Conservation (phyloP, 2,329 filamentous ascomycete genomes). For the Xylariales sp. region DNA sequence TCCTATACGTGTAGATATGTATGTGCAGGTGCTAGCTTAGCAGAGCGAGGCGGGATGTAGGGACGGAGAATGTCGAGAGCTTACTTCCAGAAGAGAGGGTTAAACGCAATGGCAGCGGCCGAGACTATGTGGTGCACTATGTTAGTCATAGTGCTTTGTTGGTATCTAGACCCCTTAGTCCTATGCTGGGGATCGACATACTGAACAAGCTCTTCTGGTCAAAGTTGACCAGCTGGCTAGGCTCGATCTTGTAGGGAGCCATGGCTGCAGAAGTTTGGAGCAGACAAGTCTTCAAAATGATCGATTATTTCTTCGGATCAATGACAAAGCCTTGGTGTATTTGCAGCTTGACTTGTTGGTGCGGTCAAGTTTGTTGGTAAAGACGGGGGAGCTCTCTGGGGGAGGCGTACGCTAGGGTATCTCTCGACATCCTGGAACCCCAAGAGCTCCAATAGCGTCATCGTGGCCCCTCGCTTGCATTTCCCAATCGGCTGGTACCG, state of each 20-base stretch:
- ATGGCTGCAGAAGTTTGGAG: constrained; percentile 30
- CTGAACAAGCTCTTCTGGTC: constrained; percentile 61
- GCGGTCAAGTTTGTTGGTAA: too few species aligned
- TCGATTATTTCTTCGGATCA: too few species aligned
- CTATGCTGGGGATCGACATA: constrained; percentile 38
- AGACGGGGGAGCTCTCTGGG: too few species aligned
- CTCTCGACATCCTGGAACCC: too few species aligned
- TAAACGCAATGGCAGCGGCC: constrained; percentile 80
- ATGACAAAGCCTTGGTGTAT: too few species aligned
- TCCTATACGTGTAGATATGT: not conserved
- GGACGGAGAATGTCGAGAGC: constrained; percentile 25
- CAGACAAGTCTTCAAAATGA: too few species aligned
- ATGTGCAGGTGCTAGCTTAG: not conserved
- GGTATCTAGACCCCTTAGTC: too few species aligned
- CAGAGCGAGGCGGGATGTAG: not conserved
- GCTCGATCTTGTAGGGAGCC: constrained; percentile 30
- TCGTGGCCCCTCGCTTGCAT: constrained; percentile 1
- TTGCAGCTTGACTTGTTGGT: too few species aligned
- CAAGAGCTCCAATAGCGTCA: constrained; percentile 6
- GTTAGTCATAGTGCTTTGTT: too few species aligned
- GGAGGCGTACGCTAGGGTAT: too few species aligned
- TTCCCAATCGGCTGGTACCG: not conserved
- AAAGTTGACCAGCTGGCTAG: constrained; percentile 54
- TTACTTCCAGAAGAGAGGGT: constrained; percentile 99
- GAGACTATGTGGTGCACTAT: constrained; percentile 55